phyloP scores from a whole-genome alignment of 2,329 filamentous ascomycete genomes.

The Ascochyta pisi region DNA sequence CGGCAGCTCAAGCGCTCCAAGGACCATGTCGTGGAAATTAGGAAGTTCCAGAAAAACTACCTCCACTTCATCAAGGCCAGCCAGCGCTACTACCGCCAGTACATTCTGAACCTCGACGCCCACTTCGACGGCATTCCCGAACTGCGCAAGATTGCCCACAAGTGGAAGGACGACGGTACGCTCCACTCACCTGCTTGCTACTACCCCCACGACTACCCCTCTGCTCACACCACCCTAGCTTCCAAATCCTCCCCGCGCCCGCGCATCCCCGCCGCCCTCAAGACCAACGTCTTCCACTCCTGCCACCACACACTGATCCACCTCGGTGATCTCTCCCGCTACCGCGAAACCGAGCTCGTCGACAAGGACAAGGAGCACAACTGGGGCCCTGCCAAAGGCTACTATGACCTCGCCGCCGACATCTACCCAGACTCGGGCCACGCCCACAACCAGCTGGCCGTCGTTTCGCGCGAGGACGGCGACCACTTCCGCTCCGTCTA shows the following conservation, averaged over 20 bases:
- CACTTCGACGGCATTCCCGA: slow-evolving; percentile 64
- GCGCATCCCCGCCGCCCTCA: slow-evolving; percentile 58
- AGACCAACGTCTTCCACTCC: slow-evolving; percentile 69
- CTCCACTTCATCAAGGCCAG: slow-evolving; percentile 84
- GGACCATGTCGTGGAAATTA: slow-evolving; percentile 66
- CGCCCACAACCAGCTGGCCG: slow-evolving; percentile 88
- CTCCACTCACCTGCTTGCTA: not conserved
- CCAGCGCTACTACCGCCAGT: slow-evolving; percentile 86
- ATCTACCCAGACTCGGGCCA: slow-evolving; percentile 80
- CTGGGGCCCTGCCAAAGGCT: slow-evolving; percentile 80
- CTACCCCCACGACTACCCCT: not conserved
- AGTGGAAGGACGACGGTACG: slow-evolving; percentile 48
- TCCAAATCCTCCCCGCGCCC: slow-evolving; percentile 37
- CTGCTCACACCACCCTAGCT: slow-evolving; percentile 48
- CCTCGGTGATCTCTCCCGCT: slow-evolving; percentile 88
- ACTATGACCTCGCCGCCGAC: slow-evolving; percentile 82
- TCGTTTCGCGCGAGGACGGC: slow-evolving; percentile 78
- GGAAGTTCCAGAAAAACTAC: slow-evolving; percentile 84
- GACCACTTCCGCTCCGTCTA: slow-evolving; percentile 88
- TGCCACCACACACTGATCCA: slow-evolving; percentile 85
- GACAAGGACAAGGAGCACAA: slow-evolving; percentile 72
- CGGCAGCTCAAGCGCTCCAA: slow-evolving; percentile 57
- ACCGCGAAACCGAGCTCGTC: slow-evolving; percentile 76
- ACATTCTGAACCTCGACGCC: slow-evolving; percentile 76
- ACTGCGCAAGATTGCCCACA: slow-evolving; percentile 62